These are phyloP conservation scores for Pinus tabuliformis DNA, from an alignment of 75 land plant species.

Conservation along the genomic window DNA sequence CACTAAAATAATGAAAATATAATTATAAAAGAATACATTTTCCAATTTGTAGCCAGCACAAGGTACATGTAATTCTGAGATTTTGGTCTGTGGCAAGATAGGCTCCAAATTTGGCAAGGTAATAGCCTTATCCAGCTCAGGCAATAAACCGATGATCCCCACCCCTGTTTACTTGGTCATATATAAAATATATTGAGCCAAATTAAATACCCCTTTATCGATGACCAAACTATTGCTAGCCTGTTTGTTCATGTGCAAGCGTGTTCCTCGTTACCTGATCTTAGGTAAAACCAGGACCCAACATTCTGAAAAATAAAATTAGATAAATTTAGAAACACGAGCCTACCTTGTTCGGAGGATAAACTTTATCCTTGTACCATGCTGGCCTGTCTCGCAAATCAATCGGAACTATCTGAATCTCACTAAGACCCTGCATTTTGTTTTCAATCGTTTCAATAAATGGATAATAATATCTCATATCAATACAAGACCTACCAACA, in stretches of 20 bases:
- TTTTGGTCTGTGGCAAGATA: no score
- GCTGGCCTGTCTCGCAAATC: slow-evolving; percentile 11
- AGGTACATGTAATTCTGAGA: no score
- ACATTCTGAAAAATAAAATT: not conserved
- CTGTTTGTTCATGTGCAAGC: no score
- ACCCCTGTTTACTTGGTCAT: not conserved
- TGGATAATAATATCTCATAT: not conserved
- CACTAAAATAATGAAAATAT: no score
- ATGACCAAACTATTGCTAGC: no score
- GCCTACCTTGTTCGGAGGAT: slow-evolving; percentile 28
- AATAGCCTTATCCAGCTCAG: no score
- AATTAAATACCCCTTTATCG: not conserved
- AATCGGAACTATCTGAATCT: slow-evolving; percentile 34
- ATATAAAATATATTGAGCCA: not conserved
- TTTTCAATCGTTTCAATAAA: not conserved
- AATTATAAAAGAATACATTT: no score
- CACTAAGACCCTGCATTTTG: slow-evolving; percentile 24
- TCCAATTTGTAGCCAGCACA: no score
- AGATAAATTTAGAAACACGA: not conserved
- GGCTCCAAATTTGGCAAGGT: no score
- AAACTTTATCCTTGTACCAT: slow-evolving; percentile 36
- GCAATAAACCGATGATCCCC: not conserved
- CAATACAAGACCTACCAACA: not conserved
- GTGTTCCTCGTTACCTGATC: no score
- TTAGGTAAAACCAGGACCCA: not conserved